A percentile compares a stretch with the other conserved stretches of the same genome.
These are phyloP conservation scores for Penicillium sp. DNA, from an alignment of 2,329 filamentous ascomycete species.

Conservation along the genomic window DNA sequence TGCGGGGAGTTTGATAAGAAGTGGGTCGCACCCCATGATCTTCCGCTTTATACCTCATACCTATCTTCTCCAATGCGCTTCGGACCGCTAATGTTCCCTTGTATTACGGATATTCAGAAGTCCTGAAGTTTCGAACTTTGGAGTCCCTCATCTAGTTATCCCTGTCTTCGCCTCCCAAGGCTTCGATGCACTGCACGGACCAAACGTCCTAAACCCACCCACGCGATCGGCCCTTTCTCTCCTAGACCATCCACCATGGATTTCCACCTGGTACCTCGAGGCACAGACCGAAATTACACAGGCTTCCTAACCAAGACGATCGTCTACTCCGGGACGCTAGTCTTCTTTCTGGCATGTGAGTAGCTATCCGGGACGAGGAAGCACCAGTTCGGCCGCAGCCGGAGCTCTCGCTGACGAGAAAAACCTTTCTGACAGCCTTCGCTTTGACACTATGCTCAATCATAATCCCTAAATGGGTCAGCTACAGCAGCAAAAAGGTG, in stretches of 20 bases:
- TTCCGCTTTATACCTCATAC: not conserved
- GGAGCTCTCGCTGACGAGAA: constrained; percentile 4
- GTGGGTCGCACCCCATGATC: constrained; percentile 2
- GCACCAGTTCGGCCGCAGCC: not conserved
- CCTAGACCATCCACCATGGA: constrained; percentile 29
- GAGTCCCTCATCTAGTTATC: not conserved
- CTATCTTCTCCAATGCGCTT: not conserved
- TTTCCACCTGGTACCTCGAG: constrained; percentile 42
- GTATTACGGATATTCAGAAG: not conserved
- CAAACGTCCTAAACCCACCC: constrained; percentile 5
- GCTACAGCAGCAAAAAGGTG: constrained; percentile 45
- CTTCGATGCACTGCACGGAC: constrained; percentile 10
- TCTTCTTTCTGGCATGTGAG: constrained; percentile 45
- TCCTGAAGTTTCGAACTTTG: not conserved
- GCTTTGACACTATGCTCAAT: constrained; percentile 46
- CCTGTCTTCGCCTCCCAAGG: not conserved
- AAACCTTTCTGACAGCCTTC: constrained; percentile 32
- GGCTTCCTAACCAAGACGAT: constrained; percentile 48
- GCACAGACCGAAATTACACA: constrained; percentile 44
- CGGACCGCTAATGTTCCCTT: not conserved
- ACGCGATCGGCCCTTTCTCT: constrained; percentile 5
- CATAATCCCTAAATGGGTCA: constrained; percentile 47
- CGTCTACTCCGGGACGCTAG: constrained; percentile 43
- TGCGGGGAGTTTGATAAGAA: not conserved
- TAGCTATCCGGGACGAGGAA: not conserved